Base-by-base conservation (phyloP, 2,329 filamentous ascomycete species). In the Drechslerella coelobrocha region DNA sequence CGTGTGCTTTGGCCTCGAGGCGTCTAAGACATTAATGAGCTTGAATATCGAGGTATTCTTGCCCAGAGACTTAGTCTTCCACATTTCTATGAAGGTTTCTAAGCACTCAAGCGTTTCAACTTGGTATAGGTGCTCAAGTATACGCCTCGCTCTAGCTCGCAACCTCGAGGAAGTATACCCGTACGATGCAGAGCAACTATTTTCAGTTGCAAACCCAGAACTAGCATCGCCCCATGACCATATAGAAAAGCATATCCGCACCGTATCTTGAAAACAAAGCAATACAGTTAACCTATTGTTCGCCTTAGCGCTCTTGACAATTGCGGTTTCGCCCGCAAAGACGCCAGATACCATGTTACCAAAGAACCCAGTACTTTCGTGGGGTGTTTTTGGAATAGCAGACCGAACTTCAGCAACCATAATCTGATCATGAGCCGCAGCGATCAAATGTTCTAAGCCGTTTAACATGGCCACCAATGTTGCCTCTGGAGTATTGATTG, bases 231-330 rank as follows among this genome's bases (percentile, higher is more conserved):
- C 91, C 93, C 94, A 99, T 0, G 90, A 90, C 94, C 95, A 99
- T 56, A 99, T 96, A 10, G 84, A 86, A 77, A 96, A 95, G 78
- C 92, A 96, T 53, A 96, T 90, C 23, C 91, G 87, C 66, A 97
- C 91, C 0, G 92, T 91, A 78, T 99, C 95, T 78, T 97, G 93
- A 77, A 99, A 96, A 9, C 92, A 95, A n/a, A 99, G 83, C 45
- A 97, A 83, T 19, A 99, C 93, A 0, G 94, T 97, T 21, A 99
- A 83, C 48, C 93, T 86, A 75, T 94, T 93, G 76, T 97, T 99
- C 7, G 92, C 92, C n/a, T 90, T 92, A 6, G 88, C 86, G 68
- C 88, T 91, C 52, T 92, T 87, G n/a, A 86, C 84, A 39, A 66
- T 45, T 1, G 85, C 87, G 0, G 85, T 83, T 68, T 97, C 92